These are phyloP conservation scores for Rhizoclosmatium sp. DNA, from an alignment of 192 early-diverging fungal species.

Conservation along the genomic window DNA sequence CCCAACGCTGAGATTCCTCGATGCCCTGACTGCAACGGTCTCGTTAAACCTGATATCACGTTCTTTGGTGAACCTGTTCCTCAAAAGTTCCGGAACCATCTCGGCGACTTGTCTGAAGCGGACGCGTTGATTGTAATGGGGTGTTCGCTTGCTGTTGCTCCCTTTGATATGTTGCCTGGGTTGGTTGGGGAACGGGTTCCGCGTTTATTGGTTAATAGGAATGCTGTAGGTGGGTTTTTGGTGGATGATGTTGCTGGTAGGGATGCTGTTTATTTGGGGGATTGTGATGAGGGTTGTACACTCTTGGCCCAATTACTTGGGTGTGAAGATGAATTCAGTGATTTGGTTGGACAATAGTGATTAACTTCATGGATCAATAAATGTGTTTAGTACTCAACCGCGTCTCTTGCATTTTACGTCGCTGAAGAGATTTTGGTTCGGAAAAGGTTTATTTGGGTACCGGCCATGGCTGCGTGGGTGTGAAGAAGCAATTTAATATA, in stretches of 20 bases:
- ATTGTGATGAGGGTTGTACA: conserved; percentile 81
- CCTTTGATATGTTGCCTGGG: conserved; percentile 82
- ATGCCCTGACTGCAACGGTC: conserved; percentile 71
- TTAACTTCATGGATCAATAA: too few relatives aligned
- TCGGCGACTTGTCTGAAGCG: conserved; percentile 46
- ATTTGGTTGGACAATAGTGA: conserved; percentile 17
- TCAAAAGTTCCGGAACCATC: conserved; percentile 36
- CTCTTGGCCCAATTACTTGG: conserved; percentile 76
- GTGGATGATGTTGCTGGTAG: conserved; percentile 33
- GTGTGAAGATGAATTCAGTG: conserved; percentile 63
- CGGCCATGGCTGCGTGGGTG: too few relatives aligned
- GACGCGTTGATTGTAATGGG: conserved; percentile 94
- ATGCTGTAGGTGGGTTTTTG: conserved; percentile 72
- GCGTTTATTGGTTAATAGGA: conserved; percentile 88
- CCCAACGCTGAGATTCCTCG: conserved; percentile 63
- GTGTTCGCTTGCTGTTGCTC: conserved; percentile 86
- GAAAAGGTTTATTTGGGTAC: too few relatives aligned
- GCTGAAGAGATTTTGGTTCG: too few relatives aligned
- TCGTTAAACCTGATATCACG: conserved; percentile 93
- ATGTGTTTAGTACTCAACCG: too few relatives aligned
- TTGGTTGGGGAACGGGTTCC: conserved; percentile 69
- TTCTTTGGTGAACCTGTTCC: conserved; percentile 95
- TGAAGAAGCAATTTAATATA: too few relatives aligned
- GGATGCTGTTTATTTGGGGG: conserved; percentile 82
- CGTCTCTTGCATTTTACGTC: too few relatives aligned